A percentile compares a stretch with the other conserved stretches of the same genome.
Conservation (phyloP, 2,329 filamentous ascomycete species). For the Xylariaceae sp. region DNA sequence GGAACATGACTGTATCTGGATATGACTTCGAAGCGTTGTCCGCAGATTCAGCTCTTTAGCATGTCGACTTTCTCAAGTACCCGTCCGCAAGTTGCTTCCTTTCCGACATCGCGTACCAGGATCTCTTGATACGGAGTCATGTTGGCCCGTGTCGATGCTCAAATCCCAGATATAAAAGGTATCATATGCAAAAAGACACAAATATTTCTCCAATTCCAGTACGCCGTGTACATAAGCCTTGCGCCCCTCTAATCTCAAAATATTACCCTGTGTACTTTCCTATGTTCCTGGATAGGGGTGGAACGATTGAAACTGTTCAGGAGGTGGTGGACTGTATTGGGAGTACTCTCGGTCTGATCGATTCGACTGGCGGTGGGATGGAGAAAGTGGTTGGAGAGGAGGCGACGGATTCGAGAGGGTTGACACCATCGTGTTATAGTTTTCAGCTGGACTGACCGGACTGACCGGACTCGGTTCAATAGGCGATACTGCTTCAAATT, state of each 20-base stretch:
- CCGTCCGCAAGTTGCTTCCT: too few relatives aligned
- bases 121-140: background rate
- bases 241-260: too few relatives aligned
- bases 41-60: too few relatives aligned
- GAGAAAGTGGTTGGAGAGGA: constrained; percentile 16
- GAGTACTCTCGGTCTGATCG: too few relatives aligned
- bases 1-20: too few relatives aligned
- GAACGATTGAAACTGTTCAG: constrained; percentile 27
- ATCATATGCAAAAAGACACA: too few relatives aligned
- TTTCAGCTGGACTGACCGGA: constrained; percentile 17
- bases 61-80: too few relatives aligned
- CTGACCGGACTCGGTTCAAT: constrained; percentile 15
- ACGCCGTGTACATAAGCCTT: too few relatives aligned
- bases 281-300: constrained; percentile 24
- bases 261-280: too few relatives aligned
- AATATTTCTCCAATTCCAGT: too few relatives aligned
- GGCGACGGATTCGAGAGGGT: constrained; percentile 20
- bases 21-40: too few relatives aligned
- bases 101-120: constrained; percentile 2
- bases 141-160: constrained; percentile 3
- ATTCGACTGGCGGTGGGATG: constrained; percentile 3
- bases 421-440: constrained; percentile 23
- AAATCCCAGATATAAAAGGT: too few relatives aligned
- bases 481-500: constrained; percentile 18
- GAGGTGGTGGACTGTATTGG: constrained; percentile 25